These are phyloP conservation scores for Ustanciosporium gigantosporum DNA, from an alignment of 1,284 basidiomycete genomes.

Conservation along the genomic window DNA sequence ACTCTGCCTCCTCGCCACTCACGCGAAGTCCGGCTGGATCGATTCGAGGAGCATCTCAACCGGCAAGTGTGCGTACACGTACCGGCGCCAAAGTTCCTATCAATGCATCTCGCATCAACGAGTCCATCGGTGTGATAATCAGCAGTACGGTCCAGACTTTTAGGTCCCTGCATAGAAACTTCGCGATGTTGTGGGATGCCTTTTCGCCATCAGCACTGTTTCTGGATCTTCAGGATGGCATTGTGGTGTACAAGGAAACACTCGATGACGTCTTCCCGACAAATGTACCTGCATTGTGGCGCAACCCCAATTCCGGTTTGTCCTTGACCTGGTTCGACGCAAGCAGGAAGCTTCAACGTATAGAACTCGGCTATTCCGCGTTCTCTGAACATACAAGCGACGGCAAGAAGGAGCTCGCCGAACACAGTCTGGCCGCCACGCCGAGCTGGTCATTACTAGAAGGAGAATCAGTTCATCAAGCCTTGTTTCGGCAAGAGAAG, in stretches of 20 bases:
- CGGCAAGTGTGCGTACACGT: too few species aligned
- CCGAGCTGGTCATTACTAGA: background rate
- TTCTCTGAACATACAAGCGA: too few species aligned
- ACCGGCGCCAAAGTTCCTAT: too few species aligned
- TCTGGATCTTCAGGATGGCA: constrained; percentile 7
- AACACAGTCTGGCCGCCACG: background rate
- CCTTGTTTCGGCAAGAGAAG: background rate
- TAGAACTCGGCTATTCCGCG: too few species aligned
- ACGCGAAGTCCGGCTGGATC: constrained; percentile 25
- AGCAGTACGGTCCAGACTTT: constrained; percentile 13
- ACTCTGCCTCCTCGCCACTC: constrained; percentile 24
- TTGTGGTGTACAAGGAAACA: constrained; percentile 11
- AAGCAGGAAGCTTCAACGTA: too few species aligned
- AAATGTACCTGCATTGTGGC: background rate
- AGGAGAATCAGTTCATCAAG: background rate
- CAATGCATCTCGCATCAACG: background rate
- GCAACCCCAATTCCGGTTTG: too few species aligned
- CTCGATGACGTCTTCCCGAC: constrained; percentile 9
- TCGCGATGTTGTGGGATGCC: constrained; percentile 21
- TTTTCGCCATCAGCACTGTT: constrained; percentile 13
- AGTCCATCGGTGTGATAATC: background rate
- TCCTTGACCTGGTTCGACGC: too few species aligned
- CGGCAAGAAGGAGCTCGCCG: too few species aligned
- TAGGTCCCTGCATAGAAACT: background rate
- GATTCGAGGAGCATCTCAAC: too few species aligned